These are phyloP conservation scores for Leccinum pellstonianum DNA, from an alignment of 768 basidiomycete species.

Conservation along the genomic window DNA sequence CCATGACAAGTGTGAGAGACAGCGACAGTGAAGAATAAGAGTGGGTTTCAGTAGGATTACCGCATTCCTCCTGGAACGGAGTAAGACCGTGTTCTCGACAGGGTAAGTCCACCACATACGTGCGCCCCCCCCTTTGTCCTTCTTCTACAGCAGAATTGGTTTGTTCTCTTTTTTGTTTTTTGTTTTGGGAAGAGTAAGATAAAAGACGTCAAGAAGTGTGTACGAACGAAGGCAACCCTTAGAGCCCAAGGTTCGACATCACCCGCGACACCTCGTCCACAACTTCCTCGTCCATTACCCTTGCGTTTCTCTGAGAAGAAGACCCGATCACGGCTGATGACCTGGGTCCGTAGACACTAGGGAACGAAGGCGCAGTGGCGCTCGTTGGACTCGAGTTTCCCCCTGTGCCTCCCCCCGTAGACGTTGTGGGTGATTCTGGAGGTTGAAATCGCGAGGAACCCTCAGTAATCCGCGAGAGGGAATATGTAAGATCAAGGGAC, in stretches of 20 bases:
- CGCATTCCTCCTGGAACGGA: constrained; percentile 20
- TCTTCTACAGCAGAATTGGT: constrained; percentile 10
- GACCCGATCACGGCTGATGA: constrained; percentile 46
- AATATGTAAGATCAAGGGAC: constrained; percentile 83
- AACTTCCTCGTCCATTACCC: constrained; percentile 49
- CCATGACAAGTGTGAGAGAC: constrained; percentile 26
- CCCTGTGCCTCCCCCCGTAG: constrained; percentile 66
- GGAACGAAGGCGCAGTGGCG: constrained; percentile 76
- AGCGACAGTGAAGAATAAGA: constrained; percentile 15
- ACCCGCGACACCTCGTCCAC: constrained; percentile 75
- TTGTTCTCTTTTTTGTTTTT: constrained; percentile 2
- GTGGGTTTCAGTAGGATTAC: constrained; percentile 20
- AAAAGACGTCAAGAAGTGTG: constrained; percentile 6
- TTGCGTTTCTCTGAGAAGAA: constrained; percentile 42
- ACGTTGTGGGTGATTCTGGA: constrained; percentile 80
- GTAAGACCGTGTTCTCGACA: constrained; percentile 22
- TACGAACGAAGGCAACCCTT: constrained; percentile 21
- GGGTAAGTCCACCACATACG: constrained; percentile 18
- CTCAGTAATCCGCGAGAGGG: constrained; percentile 79
- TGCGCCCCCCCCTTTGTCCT: neutral
- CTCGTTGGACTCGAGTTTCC: constrained; percentile 80
- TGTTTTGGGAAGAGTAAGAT: constrained; percentile 12
- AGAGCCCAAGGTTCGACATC: constrained; percentile 73
- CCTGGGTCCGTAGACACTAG: constrained; percentile 78
- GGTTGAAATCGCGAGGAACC: constrained; percentile 57